phyloP scores from a whole-genome alignment of 805 yeast species.

The Ogataea ramenticola region DNA sequence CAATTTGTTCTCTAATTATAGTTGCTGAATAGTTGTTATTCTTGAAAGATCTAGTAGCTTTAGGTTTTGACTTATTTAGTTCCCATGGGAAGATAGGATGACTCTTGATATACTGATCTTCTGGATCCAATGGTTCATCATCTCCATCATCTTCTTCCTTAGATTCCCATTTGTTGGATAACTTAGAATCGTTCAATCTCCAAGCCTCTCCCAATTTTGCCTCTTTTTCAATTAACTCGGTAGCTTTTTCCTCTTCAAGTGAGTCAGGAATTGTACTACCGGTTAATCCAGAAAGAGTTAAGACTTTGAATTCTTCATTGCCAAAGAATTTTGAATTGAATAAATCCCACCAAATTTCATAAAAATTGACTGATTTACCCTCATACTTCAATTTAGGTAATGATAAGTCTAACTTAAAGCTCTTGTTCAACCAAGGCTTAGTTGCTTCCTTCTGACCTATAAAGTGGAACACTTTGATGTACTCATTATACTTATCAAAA shows the following conservation, averaged over 20 bases:
- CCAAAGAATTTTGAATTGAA: constrained; percentile 13
- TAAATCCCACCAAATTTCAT: constrained; percentile 23
- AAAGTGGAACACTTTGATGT: constrained; percentile 54
- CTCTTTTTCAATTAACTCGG: constrained; percentile 11
- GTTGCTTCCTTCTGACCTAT: constrained; percentile 63
- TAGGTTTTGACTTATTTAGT: constrained; percentile 1
- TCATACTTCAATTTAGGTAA: constrained; percentile 4
- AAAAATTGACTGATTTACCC: constrained; percentile 13
- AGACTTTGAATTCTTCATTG: not conserved
- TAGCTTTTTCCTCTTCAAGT: not conserved
- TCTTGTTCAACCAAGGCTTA: constrained; percentile 28
- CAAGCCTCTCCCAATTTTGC: constrained; percentile 29
- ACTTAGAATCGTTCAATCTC: constrained; percentile 19
- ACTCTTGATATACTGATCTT: constrained; percentile 15
- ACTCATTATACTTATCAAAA: constrained; percentile 16
- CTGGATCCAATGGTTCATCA: not conserved
- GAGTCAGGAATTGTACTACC: not conserved
- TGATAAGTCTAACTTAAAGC: constrained; percentile 6
- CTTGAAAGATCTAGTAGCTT: not conserved
- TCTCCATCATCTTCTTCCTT: constrained; percentile 1
- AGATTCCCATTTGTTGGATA: constrained; percentile 15
- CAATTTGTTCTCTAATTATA: not conserved
- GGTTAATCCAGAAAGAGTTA: not conserved
- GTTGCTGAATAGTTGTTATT: not conserved
- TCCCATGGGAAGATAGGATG: constrained; percentile 34